A percentile compares a stretch with the other conserved stretches of the same genome.
phyloP scores from a whole-genome alignment of 768 basidiomycete genomes.

The Podaxis carcinomalis region DNA sequence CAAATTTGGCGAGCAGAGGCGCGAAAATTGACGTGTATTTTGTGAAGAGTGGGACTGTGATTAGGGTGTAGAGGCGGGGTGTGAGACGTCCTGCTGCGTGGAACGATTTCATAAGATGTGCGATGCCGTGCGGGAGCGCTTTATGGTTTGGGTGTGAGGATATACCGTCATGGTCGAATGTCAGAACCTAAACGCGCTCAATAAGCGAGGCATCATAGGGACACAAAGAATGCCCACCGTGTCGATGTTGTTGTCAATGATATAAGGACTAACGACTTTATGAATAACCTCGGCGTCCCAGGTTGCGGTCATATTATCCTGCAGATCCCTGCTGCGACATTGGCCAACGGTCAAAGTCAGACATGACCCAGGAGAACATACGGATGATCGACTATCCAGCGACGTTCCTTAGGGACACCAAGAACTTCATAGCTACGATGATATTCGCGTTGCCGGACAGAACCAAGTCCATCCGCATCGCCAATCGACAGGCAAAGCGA shows the following conservation, averaged over 20 bases:
- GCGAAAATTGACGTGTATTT: slow-evolving; percentile 66
- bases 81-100: slow-evolving; percentile 18
- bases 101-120: slow-evolving; percentile 33
- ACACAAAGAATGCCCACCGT: slow-evolving; percentile 39
- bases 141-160: slow-evolving; percentile 88
- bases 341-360: not conserved
- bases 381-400: slow-evolving; percentile 69
- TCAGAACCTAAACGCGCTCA: slow-evolving; percentile 59
- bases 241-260: slow-evolving; percentile 54
- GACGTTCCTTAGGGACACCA: slow-evolving; percentile 50
- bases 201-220: too few relatives aligned
- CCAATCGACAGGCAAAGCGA: slow-evolving; percentile 78
- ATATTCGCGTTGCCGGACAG: slow-evolving; percentile 55
- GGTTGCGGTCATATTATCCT: slow-evolving; percentile 63
- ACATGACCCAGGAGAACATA: slow-evolving; percentile 32
- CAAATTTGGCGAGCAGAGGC: slow-evolving; percentile 45
- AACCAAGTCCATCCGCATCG: slow-evolving; percentile 75
- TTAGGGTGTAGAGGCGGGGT: slow-evolving; percentile 52
- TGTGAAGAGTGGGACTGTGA: slow-evolving; percentile 46
- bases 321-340: slow-evolving; percentile 41
- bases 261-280: slow-evolving; percentile 51
- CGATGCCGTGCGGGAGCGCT: slow-evolving; percentile 57
- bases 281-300: slow-evolving; percentile 68
- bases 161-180: slow-evolving; percentile 75
- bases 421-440: slow-evolving; percentile 59